These are phyloP conservation scores for Spathaspora sp. DNA, from an alignment of 805 yeast genomes.

Conservation along the genomic window DNA sequence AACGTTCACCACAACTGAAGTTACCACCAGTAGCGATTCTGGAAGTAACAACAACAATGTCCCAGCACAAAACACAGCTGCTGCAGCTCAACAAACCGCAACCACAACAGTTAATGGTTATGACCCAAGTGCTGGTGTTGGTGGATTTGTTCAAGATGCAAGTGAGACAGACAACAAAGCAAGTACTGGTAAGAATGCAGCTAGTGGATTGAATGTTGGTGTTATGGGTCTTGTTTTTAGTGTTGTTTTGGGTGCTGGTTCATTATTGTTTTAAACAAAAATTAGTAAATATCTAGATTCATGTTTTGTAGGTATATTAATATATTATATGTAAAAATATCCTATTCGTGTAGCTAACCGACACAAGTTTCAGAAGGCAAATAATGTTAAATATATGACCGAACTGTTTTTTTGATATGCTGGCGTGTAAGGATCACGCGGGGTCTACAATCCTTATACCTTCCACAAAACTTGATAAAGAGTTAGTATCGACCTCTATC, in stretches of 20 bases:
- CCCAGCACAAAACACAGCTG: not conserved
- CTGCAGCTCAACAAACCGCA: slow-evolving; percentile 11
- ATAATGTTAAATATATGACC: too few relatives aligned
- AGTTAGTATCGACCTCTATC: too few relatives aligned
- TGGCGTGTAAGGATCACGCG: too few relatives aligned
- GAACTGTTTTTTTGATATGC: too few relatives aligned
- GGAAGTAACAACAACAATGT: slow-evolving; percentile 6
- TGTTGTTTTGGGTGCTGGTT: slow-evolving; percentile 17
- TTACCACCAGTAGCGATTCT: slow-evolving; percentile 11
- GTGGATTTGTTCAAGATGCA: slow-evolving; percentile 38
- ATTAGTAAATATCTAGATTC: not conserved
- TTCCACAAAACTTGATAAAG: too few relatives aligned
- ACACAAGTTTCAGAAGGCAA: too few relatives aligned
- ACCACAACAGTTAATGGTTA: slow-evolving; percentile 12
- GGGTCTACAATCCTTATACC: too few relatives aligned
- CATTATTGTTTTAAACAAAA: slow-evolving; percentile 7
- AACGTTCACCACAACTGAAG: slow-evolving; percentile 12
- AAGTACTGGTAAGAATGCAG: slow-evolving; percentile 2
- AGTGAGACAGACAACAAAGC: slow-evolving; percentile 11
- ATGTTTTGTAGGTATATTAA: not conserved
- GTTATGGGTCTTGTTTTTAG: slow-evolving; percentile 16
- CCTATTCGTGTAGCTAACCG: too few relatives aligned
- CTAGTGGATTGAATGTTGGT: slow-evolving; percentile 10
- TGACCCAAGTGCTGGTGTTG: slow-evolving; percentile 18
- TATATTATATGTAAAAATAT: not conserved